Conservation (phyloP, 73 alveolate genomes). For the Tetrahymena malaccensis region DNA sequence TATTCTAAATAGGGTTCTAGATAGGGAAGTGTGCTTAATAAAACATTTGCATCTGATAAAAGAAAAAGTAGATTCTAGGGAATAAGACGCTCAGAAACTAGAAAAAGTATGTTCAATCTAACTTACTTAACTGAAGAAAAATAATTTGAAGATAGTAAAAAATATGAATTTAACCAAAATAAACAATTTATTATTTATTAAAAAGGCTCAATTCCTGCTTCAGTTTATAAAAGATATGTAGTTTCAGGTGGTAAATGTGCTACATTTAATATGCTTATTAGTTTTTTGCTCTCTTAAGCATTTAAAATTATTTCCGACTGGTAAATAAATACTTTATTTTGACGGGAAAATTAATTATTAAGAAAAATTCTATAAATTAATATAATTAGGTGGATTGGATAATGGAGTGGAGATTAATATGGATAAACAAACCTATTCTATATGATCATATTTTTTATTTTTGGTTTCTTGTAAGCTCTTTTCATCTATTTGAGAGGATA, state of each 20-base stretch:
- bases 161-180: too few relatives aligned
- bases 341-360: neutral
- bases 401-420: neutral
- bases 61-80: neutral
- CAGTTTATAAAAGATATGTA: neutral
- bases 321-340: neutral
- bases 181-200: neutral
- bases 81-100: neutral
- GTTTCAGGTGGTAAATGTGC: neutral
- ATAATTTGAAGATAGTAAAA: neutral
- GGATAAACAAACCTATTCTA: neutral
- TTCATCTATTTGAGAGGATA: constrained; percentile 2
- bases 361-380: neutral
- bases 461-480: constrained; percentile 1
- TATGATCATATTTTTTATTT: neutral
- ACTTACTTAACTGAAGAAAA: neutral
- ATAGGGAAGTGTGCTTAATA: neutral
- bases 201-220: neutral
- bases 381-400: neutral
- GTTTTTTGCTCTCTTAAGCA: neutral
- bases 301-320: neutral
- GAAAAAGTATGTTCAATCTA: neutral
- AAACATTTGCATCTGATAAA: neutral
- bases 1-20: neutral
- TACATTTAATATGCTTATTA: neutral